These are phyloP conservation scores for Prunus padus DNA, from an alignment of 306 rosid genomes.

Conservation along the genomic window DNA sequence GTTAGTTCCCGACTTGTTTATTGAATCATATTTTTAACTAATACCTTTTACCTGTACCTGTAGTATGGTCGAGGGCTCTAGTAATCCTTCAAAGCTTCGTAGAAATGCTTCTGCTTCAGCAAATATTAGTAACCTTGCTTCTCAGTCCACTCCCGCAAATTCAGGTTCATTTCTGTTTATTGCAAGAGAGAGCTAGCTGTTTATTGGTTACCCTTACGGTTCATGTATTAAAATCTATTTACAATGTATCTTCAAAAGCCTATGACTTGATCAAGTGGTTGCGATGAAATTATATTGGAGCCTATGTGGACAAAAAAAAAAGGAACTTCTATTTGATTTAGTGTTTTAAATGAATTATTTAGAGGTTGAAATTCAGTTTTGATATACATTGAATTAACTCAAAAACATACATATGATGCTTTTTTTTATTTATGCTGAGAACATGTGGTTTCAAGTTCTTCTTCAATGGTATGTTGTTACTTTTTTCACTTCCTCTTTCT, in stretches of 20 bases:
- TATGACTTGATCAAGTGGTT: background rate
- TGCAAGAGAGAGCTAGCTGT: background rate
- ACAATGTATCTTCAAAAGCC: background rate
- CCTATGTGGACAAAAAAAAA: background rate
- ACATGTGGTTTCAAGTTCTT: background rate
- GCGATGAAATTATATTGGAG: background rate
- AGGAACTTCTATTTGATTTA: background rate
- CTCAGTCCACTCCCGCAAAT: slow-evolving; percentile 46
- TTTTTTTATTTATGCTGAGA: background rate
- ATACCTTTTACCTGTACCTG: slow-evolving; percentile 11
- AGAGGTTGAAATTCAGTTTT: background rate
- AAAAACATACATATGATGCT: background rate
- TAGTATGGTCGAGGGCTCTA: slow-evolving; percentile 59
- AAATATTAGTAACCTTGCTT: slow-evolving; percentile 62
- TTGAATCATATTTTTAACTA: slow-evolving; percentile 6
- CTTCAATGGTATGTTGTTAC: background rate
- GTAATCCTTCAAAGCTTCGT: slow-evolving; percentile 59
- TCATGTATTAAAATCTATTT: background rate
- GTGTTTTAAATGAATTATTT: background rate
- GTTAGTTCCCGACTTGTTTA: background rate
- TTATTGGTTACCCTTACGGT: background rate
- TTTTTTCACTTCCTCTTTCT: slow-evolving; percentile 6
- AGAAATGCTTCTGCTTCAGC: slow-evolving; percentile 83
- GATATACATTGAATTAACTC: background rate
- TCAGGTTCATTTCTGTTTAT: slow-evolving; percentile 41